phyloP scores from a whole-genome alignment of 768 basidiomycete species.

The Pholiota conissans region DNA sequence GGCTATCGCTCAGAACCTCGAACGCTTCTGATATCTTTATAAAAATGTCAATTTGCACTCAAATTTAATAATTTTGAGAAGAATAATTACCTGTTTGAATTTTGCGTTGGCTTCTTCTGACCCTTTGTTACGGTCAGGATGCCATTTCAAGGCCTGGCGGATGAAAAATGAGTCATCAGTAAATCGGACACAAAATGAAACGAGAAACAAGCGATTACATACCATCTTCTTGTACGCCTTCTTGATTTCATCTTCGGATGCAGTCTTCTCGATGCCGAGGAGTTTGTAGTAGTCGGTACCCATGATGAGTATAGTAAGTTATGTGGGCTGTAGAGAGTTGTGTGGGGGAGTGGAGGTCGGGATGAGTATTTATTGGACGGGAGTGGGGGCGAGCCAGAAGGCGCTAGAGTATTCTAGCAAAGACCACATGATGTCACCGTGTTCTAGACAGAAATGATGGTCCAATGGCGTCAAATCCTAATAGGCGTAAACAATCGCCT shows the following conservation, averaged over 20 bases:
- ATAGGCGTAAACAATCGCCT: too few species aligned
- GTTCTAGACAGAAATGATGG: conserved; percentile 22
- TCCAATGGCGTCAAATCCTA: too few species aligned
- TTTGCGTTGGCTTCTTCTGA: conserved; percentile 84
- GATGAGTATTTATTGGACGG: conserved; percentile 15
- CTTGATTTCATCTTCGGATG: conserved; percentile 86
- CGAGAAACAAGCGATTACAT: conserved; percentile 14
- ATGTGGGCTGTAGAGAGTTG: conserved; percentile 2
- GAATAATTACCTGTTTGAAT: conserved; percentile 77
- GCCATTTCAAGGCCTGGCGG: conserved; percentile 84
- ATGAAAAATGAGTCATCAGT: neutral
- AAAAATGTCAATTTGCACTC: neutral
- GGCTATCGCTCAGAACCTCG: conserved; percentile 87
- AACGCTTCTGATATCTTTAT: conserved; percentile 89
- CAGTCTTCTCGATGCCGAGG: conserved; percentile 72
- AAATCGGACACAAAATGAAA: conserved; percentile 6
- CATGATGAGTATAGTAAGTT: conserved; percentile 39
- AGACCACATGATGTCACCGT: conserved; percentile 28
- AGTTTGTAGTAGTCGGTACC: conserved; percentile 89
- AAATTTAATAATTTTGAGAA: neutral
- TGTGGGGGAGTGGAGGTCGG: conserved; percentile 7
- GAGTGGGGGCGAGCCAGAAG: neutral
- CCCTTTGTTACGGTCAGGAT: conserved; percentile 88
- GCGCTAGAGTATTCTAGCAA: conserved; percentile 27
- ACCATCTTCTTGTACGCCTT: conserved; percentile 96